Conservation (phyloP, 2,329 filamentous ascomycete genomes). For the Aspergillus sp. region DNA sequence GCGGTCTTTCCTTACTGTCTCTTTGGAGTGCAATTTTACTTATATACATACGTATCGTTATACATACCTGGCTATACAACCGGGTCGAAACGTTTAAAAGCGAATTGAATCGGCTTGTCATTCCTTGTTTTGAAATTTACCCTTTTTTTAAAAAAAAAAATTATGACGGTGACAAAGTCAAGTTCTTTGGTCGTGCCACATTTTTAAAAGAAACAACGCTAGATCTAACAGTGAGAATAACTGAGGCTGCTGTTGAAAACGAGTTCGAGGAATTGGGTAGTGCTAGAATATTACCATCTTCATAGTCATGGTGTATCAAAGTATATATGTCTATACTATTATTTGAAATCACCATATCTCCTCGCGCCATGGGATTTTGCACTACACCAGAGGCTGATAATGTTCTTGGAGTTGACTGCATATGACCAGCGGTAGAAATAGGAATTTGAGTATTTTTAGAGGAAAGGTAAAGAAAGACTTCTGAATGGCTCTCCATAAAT, state of each 20-base stretch:
- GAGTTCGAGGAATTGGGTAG: background rate
- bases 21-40: background rate
- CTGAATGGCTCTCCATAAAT: too few relatives aligned
- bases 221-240: background rate
- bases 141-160: too few relatives aligned
- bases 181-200: background rate
- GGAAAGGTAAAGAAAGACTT: too few relatives aligned
- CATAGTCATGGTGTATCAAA: background rate
- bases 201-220: background rate
- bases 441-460: too few relatives aligned
- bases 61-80: background rate
- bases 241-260: background rate
- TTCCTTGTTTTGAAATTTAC: too few relatives aligned
- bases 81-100: background rate
- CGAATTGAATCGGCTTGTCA: background rate
- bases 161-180: background rate
- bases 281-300: background rate
- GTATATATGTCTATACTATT: background rate
- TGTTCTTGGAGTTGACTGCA: background rate
- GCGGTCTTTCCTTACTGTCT: background rate
- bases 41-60: background rate
- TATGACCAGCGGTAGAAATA: background rate
- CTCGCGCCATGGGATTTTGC: too few relatives aligned
- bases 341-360: background rate
- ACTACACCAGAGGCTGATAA: too few relatives aligned